Conservation (phyloP, 2,329 filamentous ascomycete species). For the Apiospora hydei region DNA sequence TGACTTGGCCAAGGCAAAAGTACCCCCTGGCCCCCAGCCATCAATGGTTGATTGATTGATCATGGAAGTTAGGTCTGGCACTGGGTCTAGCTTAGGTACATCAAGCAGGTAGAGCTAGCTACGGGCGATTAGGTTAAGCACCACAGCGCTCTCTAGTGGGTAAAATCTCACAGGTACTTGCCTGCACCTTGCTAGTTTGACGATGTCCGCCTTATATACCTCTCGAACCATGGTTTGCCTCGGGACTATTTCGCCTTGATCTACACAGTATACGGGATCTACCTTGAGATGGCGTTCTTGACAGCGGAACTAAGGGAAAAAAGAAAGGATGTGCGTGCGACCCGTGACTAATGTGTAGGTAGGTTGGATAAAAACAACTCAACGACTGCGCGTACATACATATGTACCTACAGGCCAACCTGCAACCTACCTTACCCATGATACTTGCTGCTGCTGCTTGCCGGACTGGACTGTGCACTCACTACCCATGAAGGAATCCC, state of each 20-base stretch:
- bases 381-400: not conserved
- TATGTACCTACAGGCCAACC: not conserved
- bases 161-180: not conserved
- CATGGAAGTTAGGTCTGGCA: not conserved
- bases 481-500: conserved; percentile 4
- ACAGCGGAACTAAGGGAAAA: not conserved
- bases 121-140: conserved; percentile 14
- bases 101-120: no score
- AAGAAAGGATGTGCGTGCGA: not conserved
- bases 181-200: not conserved
- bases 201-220: not conserved
- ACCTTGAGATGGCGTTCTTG: not conserved
- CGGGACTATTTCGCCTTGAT: conserved; percentile 7
- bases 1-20: not conserved
- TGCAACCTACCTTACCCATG: not conserved
- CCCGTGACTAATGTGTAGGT: not conserved
- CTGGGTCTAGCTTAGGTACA: no score
- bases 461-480: not conserved
- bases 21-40: not conserved
- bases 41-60: no score
- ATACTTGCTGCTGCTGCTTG: not conserved
- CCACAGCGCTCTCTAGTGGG: not conserved
- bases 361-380: not conserved
- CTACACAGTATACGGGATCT: not conserved
- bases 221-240: not conserved